These are phyloP conservation scores for Pharus latifolius DNA, from an alignment of 176 grass and related monocot species.

Conservation along the genomic window DNA sequence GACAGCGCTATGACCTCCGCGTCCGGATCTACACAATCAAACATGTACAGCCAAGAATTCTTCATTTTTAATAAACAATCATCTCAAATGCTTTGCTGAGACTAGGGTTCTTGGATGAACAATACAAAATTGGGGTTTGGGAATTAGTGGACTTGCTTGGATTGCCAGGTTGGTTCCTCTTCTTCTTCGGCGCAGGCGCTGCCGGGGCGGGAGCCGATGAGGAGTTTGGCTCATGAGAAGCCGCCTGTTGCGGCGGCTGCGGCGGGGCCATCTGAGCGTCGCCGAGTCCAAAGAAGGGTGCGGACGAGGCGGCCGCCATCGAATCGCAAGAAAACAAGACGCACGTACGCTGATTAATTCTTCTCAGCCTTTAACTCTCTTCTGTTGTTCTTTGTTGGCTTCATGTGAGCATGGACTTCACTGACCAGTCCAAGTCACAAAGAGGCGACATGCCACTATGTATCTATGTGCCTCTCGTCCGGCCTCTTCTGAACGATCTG, in stretches of 20 bases:
- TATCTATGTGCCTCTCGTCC: constrained; percentile 1
- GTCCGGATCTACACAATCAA: constrained; percentile 54
- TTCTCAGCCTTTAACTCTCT: background rate
- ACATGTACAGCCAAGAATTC: background rate
- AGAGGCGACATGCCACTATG: constrained; percentile 16
- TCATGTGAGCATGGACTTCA: constrained; percentile 4
- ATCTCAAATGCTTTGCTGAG: background rate
- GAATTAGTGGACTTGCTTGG: constrained; percentile 59
- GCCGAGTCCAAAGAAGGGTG: constrained; percentile 63
- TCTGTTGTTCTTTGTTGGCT: background rate
- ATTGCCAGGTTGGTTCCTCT: constrained; percentile 85
- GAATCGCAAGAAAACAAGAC: constrained; percentile 30
- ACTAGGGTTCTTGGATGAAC: background rate
- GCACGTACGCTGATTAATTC: too few relatives aligned
- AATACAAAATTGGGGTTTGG: background rate
- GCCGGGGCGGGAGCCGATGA: background rate
- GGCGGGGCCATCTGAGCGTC: constrained; percentile 32
- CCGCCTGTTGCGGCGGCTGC: constrained; percentile 15
- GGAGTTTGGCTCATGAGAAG: background rate
- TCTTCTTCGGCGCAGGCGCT: constrained; percentile 63
- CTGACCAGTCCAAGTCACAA: constrained; percentile 20
- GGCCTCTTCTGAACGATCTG: constrained; percentile 9
- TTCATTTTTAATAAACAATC: background rate
- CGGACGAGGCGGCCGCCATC: constrained; percentile 59
- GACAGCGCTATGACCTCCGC: constrained; percentile 96